A percentile compares a stretch with the other conserved stretches of the same genome.
phyloP scores from a whole-genome alignment of 176 grass and related monocot species.

The Eragrostis nindensis region DNA sequence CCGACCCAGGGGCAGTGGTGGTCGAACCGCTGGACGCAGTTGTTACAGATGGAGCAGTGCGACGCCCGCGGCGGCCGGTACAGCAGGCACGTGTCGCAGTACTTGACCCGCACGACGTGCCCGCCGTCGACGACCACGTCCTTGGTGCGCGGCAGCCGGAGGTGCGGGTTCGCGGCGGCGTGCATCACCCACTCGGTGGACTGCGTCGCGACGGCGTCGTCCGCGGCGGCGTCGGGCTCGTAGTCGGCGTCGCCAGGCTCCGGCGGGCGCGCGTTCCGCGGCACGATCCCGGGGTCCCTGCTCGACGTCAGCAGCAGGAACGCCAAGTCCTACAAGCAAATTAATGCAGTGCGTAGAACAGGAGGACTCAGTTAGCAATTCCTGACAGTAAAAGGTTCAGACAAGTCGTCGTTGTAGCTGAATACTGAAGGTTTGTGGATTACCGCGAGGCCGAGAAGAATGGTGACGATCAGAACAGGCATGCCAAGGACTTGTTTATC shows the following conservation, averaged over 20 bases:
- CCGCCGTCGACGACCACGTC: conserved; percentile 76
- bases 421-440: background rate
- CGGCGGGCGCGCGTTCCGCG: conserved; percentile 64
- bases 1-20: conserved; percentile 99
- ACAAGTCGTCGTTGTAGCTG: background rate
- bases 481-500: conserved; percentile 47
- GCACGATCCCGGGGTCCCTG: conserved; percentile 92
- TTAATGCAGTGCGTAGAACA: background rate
- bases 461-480: conserved; percentile 52
- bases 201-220: conserved; percentile 36
- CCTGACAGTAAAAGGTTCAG: background rate
- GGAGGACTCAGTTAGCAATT: too few species aligned
- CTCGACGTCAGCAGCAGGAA: conserved; percentile 85
- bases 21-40: conserved; percentile 91
- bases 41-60: conserved; percentile 90
- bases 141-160: conserved; percentile 66
- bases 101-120: conserved; percentile 75
- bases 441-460: conserved; percentile 51
- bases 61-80: conserved; percentile 85
- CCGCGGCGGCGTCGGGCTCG: background rate
- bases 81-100: conserved; percentile 85
- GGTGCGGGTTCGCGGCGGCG: conserved; percentile 56
- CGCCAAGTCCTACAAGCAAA: conserved; percentile 48
- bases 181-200: conserved; percentile 75
- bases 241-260: conserved; percentile 30